Conservation (phyloP, 768 basidiomycete species). For the Leucosporidium creatinivorum region DNA sequence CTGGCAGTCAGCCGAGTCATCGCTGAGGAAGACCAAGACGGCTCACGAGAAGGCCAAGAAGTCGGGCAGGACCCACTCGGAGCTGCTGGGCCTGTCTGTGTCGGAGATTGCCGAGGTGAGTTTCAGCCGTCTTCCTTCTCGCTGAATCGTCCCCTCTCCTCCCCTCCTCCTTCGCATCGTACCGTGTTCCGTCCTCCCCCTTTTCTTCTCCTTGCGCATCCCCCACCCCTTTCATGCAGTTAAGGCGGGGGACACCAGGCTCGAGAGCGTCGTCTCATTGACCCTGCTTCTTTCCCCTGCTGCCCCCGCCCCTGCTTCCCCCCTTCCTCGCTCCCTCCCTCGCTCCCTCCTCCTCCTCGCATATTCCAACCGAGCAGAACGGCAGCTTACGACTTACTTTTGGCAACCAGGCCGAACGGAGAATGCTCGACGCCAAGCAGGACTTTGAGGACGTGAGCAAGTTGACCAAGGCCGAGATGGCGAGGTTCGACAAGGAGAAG, state of each 20-base stretch:
- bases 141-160: background rate
- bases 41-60: constrained; percentile 73
- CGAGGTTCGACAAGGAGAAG: constrained; percentile 84
- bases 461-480: constrained; percentile 79
- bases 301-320: background rate
- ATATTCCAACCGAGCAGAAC: background rate
- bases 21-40: constrained; percentile 63
- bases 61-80: constrained; percentile 63
- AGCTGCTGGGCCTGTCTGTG: constrained; percentile 65
- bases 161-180: background rate
- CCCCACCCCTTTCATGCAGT: background rate
- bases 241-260: background rate
- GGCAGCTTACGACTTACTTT: constrained; percentile 22
- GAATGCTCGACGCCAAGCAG: constrained; percentile 68
- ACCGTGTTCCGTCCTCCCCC: background rate
- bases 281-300: background rate
- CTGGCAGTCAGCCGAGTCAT: constrained; percentile 74
- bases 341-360: background rate
- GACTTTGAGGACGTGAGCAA: constrained; percentile 86
- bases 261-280: background rate
- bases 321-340: background rate
- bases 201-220: background rate
- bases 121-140: background rate
- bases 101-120: constrained; percentile 72
- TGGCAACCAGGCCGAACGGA: constrained; percentile 64